Evolutionary conservation across 2,329 filamentous ascomycete species (phyloP).

Genomic region (Diatrype stigma): DNA sequence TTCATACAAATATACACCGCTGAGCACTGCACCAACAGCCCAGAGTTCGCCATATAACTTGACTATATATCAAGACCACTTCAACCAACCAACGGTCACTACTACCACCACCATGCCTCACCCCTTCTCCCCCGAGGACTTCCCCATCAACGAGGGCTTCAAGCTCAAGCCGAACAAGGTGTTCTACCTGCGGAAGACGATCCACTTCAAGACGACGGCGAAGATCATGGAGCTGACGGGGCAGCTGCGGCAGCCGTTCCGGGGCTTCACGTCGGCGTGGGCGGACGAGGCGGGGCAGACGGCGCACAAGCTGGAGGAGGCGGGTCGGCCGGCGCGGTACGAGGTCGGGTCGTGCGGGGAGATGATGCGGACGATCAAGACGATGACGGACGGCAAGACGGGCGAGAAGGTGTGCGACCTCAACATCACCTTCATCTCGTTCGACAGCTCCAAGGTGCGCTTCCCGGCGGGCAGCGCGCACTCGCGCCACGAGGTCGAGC

Average conservation of each 20-base stretch:
- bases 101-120: constrained; percentile 21
- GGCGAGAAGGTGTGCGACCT: constrained; percentile 27
- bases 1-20: too few relatives aligned
- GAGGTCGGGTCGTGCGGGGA: constrained; percentile 27
- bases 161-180: constrained; percentile 19
- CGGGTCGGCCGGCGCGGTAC: constrained; percentile 17
- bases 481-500: constrained; percentile 27
- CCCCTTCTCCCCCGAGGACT: constrained; percentile 30
- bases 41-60: too few relatives aligned
- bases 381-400: constrained; percentile 19
- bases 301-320: constrained; percentile 13
- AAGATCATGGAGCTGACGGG: constrained; percentile 24
- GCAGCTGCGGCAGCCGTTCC: constrained; percentile 18
- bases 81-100: too few relatives aligned
- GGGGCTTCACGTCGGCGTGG: constrained; percentile 25
- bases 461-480: constrained; percentile 26
- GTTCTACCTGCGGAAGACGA: constrained; percentile 27
- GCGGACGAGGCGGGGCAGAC: constrained; percentile 20
- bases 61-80: too few relatives aligned
- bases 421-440: constrained; percentile 32
- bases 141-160: constrained; percentile 26
- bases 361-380: constrained; percentile 34
- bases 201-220: constrained; percentile 31
- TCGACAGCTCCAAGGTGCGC: constrained; percentile 23
- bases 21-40: too few relatives aligned